These are phyloP conservation scores for Pseudonitzschia multiseries DNA, from an alignment of 108 stramenopile species.

Conservation along the genomic window DNA sequence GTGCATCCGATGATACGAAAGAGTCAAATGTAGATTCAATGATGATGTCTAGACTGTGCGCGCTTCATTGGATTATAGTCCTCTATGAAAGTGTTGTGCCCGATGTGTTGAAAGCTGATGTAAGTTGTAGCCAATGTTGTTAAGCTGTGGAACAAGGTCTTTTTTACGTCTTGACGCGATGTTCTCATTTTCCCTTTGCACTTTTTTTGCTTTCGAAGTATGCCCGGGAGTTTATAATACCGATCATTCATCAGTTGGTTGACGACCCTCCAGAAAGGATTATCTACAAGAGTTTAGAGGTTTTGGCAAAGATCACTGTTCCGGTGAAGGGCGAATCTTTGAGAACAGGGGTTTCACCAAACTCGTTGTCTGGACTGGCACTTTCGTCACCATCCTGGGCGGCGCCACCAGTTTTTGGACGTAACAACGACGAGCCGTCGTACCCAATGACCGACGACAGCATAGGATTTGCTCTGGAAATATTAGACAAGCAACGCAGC, in stretches of 20 bases:
- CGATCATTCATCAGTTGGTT: slow-evolving; percentile 81
- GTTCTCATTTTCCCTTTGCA: background rate
- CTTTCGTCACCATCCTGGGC: slow-evolving; percentile 7
- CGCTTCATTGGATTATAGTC: slow-evolving; percentile 85
- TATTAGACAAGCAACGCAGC: slow-evolving; percentile 51
- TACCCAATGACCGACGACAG: slow-evolving; percentile 62
- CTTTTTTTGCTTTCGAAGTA: slow-evolving; percentile 40
- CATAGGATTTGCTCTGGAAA: slow-evolving; percentile 68
- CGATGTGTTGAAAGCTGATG: slow-evolving; percentile 78
- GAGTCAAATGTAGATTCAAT: slow-evolving; percentile 51
- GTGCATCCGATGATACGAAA: slow-evolving; percentile 54
- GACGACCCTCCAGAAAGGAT: slow-evolving; percentile 82
- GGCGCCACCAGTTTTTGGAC: background rate
- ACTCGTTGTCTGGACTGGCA: slow-evolving; percentile 10
- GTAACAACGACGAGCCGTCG: slow-evolving; percentile 3
- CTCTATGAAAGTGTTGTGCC: slow-evolving; percentile 85
- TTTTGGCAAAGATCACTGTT: slow-evolving; percentile 78
- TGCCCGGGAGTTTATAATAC: slow-evolving; percentile 79
- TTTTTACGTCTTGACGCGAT: background rate
- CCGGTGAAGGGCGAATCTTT: slow-evolving; percentile 60
- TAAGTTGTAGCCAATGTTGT: slow-evolving; percentile 29
- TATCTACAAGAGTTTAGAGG: slow-evolving; percentile 81
- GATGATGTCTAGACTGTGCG: slow-evolving; percentile 78
- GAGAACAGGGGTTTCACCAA: slow-evolving; percentile 17
- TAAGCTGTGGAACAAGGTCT: background rate